A percentile compares a stretch with the other conserved stretches of the same genome.
Evolutionary conservation across 371 early-diverging fungal genomes (phyloP).

Genomic region (Phascolomyces articulosus): DNA sequence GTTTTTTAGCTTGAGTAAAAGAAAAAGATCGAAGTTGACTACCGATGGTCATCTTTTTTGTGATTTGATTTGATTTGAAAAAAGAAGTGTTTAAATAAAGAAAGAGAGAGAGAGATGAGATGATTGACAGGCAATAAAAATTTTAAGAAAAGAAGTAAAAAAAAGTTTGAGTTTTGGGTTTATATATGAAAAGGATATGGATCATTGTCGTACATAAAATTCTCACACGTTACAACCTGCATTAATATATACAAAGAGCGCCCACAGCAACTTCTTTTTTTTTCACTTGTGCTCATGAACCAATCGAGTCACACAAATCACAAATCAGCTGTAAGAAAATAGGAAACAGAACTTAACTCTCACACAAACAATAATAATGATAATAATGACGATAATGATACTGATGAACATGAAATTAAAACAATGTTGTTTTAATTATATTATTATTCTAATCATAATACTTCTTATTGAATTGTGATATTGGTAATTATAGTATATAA

Average conservation of each 20-base stretch:
- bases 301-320: constrained; percentile 9
- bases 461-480: too few species aligned
- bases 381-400: background rate
- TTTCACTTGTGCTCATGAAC: constrained; percentile 7
- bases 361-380: background rate
- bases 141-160: constrained; percentile 3
- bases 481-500: too few species aligned
- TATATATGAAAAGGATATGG: background rate
- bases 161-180: background rate
- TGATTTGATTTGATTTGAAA: background rate
- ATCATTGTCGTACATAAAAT: constrained; percentile 3
- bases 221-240: background rate
- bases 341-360: background rate
- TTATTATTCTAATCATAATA: too few species aligned
- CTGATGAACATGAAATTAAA: too few species aligned
- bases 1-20: background rate
- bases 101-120: background rate
- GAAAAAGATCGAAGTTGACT: constrained; percentile 14
- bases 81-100: too few species aligned
- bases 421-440: too few species aligned
- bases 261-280: background rate
- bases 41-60: background rate
- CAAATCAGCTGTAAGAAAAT: too few species aligned
- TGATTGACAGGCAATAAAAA: background rate
- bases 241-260: background rate